Evolutionary conservation across 2,329 filamentous ascomycete species (phyloP).

Genomic region (Mycosphaerelloides madeirae): DNA sequence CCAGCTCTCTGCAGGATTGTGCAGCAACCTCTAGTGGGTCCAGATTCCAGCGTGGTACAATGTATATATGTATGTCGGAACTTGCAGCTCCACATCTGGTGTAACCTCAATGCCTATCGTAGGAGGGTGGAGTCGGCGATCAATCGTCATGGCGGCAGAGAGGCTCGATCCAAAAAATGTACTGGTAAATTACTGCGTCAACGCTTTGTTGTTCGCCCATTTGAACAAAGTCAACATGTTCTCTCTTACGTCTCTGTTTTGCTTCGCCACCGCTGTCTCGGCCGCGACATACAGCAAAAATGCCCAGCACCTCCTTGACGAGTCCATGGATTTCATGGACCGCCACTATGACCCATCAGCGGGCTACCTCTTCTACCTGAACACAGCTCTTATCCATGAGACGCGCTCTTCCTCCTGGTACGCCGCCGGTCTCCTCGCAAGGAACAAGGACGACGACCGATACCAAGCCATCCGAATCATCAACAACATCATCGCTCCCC

Average conservation of each 20-base stretch:
- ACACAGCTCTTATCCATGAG: constrained; percentile 50
- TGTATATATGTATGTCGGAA: too few relatives aligned
- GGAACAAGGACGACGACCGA: constrained; percentile 49
- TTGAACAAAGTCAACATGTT: not conserved
- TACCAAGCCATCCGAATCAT: constrained; percentile 52
- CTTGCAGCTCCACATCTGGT: too few relatives aligned
- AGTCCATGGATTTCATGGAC: constrained; percentile 39
- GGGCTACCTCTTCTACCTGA: constrained; percentile 50
- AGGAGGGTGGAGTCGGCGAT: too few relatives aligned
- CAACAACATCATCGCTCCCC: constrained; percentile 49
- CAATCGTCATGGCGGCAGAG: too few relatives aligned
- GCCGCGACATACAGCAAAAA: not conserved
- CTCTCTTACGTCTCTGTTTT: not conserved
- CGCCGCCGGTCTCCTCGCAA: constrained; percentile 53
- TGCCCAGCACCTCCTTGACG: constrained; percentile 10
- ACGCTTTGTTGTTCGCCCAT: not conserved
- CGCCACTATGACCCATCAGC: constrained; percentile 49
- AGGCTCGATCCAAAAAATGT: too few relatives aligned
- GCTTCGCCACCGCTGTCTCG: not conserved
- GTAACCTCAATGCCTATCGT: too few relatives aligned
- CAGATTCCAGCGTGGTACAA: too few relatives aligned
- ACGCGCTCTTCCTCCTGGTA: constrained; percentile 58
- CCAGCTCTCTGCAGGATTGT: too few relatives aligned
- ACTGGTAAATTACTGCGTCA: too few relatives aligned
- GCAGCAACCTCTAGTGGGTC: too few relatives aligned